phyloP scores from a whole-genome alignment of 139 green algal species.

The Pseudopediastrum boryanum region DNA sequence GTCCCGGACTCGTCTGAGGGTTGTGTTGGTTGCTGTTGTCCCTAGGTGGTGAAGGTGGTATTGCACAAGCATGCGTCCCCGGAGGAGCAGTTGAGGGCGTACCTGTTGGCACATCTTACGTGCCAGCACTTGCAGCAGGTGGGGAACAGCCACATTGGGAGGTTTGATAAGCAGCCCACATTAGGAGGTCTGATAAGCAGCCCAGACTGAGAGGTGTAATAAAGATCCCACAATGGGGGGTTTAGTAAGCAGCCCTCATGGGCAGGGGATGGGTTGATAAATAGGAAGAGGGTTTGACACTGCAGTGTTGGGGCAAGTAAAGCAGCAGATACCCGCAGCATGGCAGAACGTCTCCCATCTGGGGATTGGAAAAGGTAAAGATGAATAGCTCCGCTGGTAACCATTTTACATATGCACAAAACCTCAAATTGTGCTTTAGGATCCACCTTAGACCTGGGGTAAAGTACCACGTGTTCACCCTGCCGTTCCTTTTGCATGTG shows the following conservation, averaged over 20 bases:
- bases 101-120: slow-evolving; percentile 36
- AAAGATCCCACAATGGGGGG: background rate
- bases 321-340: too few species aligned
- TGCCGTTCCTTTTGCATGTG: too few species aligned
- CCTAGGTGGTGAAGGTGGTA: slow-evolving; percentile 26
- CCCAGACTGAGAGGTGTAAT: background rate
- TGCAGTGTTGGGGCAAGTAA: too few species aligned
- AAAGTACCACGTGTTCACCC: too few species aligned
- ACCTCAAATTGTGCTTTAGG: too few species aligned
- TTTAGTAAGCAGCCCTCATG: background rate
- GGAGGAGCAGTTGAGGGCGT: slow-evolving; percentile 31
- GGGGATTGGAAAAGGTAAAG: too few species aligned
- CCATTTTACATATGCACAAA: too few species aligned
- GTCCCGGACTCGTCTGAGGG: background rate
- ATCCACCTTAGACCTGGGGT: too few species aligned
- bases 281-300: too few species aligned
- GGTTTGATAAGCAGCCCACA: slow-evolving; percentile 1
- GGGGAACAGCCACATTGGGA: too few species aligned
- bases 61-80: background rate
- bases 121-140: background rate
- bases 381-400: too few species aligned
- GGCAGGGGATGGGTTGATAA: background rate
- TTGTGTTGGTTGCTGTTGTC: background rate
- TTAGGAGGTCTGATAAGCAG: background rate
- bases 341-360: too few species aligned